Base-by-base conservation (phyloP, 2,329 filamentous ascomycete species). In the Cryphonectria radicalis region DNA sequence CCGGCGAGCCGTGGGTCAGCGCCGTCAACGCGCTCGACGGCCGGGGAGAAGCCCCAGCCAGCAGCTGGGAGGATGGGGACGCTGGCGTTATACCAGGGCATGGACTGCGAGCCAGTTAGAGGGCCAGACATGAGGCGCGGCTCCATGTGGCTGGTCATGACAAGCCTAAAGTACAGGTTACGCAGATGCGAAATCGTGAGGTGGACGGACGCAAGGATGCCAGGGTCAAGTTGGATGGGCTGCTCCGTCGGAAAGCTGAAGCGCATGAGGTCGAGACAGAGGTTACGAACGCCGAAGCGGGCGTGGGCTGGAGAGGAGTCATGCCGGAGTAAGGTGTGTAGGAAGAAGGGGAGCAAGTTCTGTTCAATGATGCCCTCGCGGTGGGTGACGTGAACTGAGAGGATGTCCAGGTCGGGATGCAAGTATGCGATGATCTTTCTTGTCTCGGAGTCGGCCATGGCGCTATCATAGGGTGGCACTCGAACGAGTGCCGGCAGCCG, bases 31-130 rank as follows among this genome's bases (percentile, higher is more conserved):
- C 35, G 7, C 28, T 55, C 28, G 7, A 66, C 50, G 1, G 63
- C 55, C 25, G 28, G 3, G 2, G 43, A 11, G 63, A 66, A 66
- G 19, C 32, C 32, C 63, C 63, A 66, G 8, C 17, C 22, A n/a
- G 50, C 28, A 13, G 40, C 43, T 37, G 63, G 63, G 25, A 66
- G 13, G 25, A 66, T 37, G 35, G 63, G 63, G 6, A 66, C 25
- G n/a, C 62, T 69, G 8, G 68, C 63, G 62, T 66, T 69, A 28
- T 69, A 69, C 68, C 68, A 69, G 25, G 68, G 37, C 10, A 17
- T 19, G 13, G 68, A 28, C 5, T 40, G 53, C 25, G 62, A 28
- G 62, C 50, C 57, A 2, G 13, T 46, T 11, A 69, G 55, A 4
- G 68, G 63, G 8, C 68, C 68, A 6, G 40, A 46, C 68, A 37